Evolutionary conservation across 352 stramenopile genomes (phyloP).

Genomic region (Thraustotheca clavata): DNA sequence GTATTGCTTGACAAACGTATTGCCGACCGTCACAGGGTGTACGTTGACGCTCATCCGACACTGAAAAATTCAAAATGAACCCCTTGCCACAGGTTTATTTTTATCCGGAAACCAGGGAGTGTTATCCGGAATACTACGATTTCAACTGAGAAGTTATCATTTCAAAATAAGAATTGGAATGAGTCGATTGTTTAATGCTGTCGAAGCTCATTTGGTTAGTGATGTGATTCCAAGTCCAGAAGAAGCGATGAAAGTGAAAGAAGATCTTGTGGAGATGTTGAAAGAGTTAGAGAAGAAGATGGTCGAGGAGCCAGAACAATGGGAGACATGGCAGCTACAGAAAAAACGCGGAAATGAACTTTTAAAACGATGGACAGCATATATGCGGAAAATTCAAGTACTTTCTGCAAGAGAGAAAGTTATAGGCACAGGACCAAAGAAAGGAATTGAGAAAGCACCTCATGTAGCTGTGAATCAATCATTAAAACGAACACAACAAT

Average conservation of each 20-base stretch:
- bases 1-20: conserved; percentile 86
- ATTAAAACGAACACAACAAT: conserved; percentile 7
- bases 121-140: no score
- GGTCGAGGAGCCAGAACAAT: conserved; percentile 7
- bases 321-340: not conserved
- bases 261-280: not conserved
- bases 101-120: no score
- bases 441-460: conserved; percentile 1
- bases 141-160: no score
- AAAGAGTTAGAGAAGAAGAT: conserved; percentile 6
- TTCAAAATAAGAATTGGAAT: no score
- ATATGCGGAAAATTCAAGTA: not conserved
- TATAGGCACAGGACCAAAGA: not conserved
- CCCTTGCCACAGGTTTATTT: no score
- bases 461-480: conserved; percentile 16
- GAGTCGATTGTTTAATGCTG: no score
- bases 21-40: conserved; percentile 61
- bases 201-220: not conserved
- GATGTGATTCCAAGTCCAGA: not conserved
- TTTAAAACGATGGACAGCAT: conserved; percentile 1
- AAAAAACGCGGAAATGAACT: conserved; percentile 8
- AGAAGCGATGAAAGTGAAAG: no score
- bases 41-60: not conserved
- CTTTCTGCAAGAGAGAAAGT: conserved; percentile 1
- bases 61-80: no score